Evolutionary conservation across 176 grass and related monocot genomes (phyloP).

Genomic region (Calamus simplicifolius): DNA sequence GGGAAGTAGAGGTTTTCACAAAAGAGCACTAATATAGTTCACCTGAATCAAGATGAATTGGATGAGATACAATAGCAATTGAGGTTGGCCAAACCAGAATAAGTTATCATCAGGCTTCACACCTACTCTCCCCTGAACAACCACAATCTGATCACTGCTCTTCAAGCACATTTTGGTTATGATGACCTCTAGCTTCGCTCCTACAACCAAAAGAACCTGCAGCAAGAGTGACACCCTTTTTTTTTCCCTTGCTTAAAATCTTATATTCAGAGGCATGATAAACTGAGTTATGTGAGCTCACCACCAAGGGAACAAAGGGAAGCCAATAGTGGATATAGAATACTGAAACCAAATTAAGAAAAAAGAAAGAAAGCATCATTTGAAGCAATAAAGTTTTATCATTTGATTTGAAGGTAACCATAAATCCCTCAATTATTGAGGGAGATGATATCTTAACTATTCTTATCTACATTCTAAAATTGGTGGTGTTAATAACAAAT

Average conservation of each 20-base stretch:
- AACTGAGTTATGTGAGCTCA: neutral
- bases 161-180: neutral
- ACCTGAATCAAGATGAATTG: constrained; percentile 19
- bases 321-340: constrained; percentile 12
- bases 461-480: too few species aligned
- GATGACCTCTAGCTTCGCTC: constrained; percentile 8
- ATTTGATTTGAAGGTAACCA: too few species aligned
- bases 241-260: neutral
- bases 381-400: too few species aligned
- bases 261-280: too few species aligned
- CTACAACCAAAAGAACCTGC: constrained; percentile 14
- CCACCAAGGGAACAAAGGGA: constrained; percentile 9
- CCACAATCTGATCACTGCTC: neutral
- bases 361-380: neutral
- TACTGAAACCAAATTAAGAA: neutral
- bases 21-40: too few species aligned
- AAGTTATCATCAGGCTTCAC: constrained; percentile 3
- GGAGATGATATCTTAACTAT: too few species aligned
- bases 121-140: neutral
- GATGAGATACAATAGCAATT: constrained; percentile 3
- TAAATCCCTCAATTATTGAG: too few species aligned
- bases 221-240: neutral
- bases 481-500: too few species aligned
- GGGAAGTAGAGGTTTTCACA: too few species aligned
- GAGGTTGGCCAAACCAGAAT: constrained; percentile 11